These are phyloP conservation scores for Mucor racemosus DNA, from an alignment of 371 early-diverging fungal genomes.

Conservation along the genomic window DNA sequence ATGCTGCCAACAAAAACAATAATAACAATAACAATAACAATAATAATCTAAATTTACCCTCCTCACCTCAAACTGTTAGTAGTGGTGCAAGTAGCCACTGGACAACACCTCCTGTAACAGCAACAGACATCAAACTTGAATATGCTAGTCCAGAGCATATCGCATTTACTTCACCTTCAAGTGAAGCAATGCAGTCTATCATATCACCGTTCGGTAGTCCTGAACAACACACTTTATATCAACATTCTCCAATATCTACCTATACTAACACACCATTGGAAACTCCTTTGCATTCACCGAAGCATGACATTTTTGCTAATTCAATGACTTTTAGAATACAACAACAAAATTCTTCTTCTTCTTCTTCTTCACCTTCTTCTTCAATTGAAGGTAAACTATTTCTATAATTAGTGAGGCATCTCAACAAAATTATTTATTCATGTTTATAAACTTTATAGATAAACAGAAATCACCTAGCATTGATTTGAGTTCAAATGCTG, in stretches of 20 bases:
- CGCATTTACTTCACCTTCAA: conserved; percentile 14
- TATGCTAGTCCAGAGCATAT: conserved; percentile 10
- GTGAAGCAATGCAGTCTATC: conserved; percentile 14
- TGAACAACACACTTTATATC: conserved; percentile 4
- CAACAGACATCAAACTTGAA: conserved; percentile 8
- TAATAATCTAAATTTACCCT: not conserved
- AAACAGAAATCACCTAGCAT: not conserved
- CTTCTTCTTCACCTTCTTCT: not conserved
- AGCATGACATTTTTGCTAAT: conserved; percentile 9
- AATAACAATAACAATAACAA: not conserved
- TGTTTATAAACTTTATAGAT: not conserved
- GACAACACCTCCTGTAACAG: not conserved
- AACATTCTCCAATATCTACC: conserved; percentile 7
- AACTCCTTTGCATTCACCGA: conserved; percentile 25
- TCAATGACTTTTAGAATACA: conserved; percentile 8
- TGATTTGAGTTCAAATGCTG: not conserved
- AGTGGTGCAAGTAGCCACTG: not conserved
- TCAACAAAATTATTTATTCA: not conserved
- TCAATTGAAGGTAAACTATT: not conserved
- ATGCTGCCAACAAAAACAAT: not conserved
- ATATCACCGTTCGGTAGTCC: conserved; percentile 27
- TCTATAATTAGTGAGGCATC: not conserved
- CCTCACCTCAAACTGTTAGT: not conserved
- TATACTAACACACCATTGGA: conserved; percentile 14
- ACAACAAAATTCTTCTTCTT: not conserved